Percentiles rank a stretch among this genome's conserved stretches.
These are phyloP conservation scores for Diaporthe sp. DNA, from an alignment of 2,329 filamentous ascomycete genomes.

Conservation along the genomic window DNA sequence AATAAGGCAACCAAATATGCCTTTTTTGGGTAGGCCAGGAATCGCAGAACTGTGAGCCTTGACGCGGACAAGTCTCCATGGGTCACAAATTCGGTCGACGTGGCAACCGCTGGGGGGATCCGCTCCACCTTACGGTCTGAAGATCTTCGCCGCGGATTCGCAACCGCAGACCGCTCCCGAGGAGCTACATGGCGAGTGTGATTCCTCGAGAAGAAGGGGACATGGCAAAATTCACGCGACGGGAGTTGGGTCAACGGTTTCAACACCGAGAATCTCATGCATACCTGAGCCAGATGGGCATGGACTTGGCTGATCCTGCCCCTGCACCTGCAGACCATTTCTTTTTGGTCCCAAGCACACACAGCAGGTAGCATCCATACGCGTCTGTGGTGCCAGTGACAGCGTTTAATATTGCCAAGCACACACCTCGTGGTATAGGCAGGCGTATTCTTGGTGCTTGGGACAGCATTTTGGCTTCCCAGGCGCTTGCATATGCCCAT, in stretches of 20 bases:
- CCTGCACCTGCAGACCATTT: no score
- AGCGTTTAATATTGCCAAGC: no score
- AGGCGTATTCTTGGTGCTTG: no score
- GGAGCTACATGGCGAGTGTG: neutral
- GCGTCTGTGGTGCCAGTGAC: no score
- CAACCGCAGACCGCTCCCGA: neutral
- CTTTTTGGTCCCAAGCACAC: no score
- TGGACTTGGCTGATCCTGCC: neutral
- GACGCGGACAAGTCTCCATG: neutral
- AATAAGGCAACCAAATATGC: constrained; percentile 12
- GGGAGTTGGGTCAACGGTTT: neutral
- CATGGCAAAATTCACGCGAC: neutral
- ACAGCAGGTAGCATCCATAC: no score
- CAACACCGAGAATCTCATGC: neutral
- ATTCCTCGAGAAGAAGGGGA: neutral
- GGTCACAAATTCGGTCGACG: neutral
- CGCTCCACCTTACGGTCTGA: neutral
- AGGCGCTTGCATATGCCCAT: no score
- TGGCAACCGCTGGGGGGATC: constrained; percentile 1
- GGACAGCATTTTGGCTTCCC: no score
- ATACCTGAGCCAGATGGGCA: neutral
- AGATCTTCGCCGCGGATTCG: neutral
- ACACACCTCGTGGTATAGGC: no score
- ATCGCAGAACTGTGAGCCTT: neutral
- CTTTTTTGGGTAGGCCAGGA: neutral